These are phyloP conservation scores for Sphagnurus paluster DNA, from an alignment of 1,284 basidiomycete species.

Conservation along the genomic window DNA sequence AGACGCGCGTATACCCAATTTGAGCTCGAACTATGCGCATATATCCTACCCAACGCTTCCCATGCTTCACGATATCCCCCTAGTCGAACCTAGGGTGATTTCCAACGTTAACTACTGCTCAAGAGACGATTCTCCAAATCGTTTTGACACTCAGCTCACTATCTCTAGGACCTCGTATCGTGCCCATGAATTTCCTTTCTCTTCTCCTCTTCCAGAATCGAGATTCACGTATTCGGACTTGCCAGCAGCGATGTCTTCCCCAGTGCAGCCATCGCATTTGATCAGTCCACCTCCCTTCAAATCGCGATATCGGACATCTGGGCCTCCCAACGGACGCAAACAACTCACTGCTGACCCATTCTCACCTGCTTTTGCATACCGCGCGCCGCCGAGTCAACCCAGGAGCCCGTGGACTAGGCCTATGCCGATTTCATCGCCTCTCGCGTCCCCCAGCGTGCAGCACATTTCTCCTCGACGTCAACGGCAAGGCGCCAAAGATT, in stretches of 20 bases:
- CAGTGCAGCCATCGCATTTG: constrained; percentile 3
- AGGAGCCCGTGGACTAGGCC: no score
- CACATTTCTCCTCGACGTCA: no score
- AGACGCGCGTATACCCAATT: no score
- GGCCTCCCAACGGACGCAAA: no score
- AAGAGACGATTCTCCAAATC: no score
- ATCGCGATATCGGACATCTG: no score
- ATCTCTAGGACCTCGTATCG: not conserved
- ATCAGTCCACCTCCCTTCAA: no score
- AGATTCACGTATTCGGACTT: not conserved
- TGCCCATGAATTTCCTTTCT: not conserved
- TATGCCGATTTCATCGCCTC: no score
- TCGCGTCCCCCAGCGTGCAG: no score
- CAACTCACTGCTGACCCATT: not conserved
- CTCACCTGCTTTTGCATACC: constrained; percentile 1
- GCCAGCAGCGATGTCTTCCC: constrained; percentile 7
- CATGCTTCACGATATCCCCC: not conserved
- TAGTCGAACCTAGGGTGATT: not conserved
- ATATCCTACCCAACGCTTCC: constrained; percentile 5
- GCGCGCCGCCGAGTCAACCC: not conserved
- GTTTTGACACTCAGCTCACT: no score
- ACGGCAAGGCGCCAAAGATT: no score
- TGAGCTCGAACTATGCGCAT: constrained; percentile 3
- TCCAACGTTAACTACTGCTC: no score
- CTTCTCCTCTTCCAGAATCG: constrained; percentile 1